Base-by-base conservation (phyloP, 1,284 basidiomycete species). In the Ceratobasidium sp. region DNA sequence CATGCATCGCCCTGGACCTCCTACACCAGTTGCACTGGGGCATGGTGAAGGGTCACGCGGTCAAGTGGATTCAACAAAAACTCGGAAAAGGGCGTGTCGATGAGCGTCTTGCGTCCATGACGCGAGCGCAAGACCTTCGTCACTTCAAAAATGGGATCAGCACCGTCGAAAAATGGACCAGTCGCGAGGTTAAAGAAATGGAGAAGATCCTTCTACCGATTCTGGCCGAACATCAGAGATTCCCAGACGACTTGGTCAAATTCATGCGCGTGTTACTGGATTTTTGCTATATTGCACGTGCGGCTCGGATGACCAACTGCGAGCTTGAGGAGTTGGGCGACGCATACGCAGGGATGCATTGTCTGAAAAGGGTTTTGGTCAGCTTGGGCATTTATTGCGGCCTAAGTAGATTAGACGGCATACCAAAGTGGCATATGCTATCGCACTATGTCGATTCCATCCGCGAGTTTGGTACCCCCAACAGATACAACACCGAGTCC, bases 11-110 rank as follows among this genome's bases (percentile, higher is more conserved):
- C 1, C 80, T 79, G 4, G 79, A 82, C 57, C 69, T 81, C 35
- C 76, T 81, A 1, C 80, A 81, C 64, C 80, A 81, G 58, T 73
- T 81, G 0, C 78, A 81, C 73, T 79, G 81, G 58, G 80, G 80
- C 14, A 73, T 81, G 11, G 78, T 79, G 72, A 83, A 83, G 67
- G 77, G 77, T 66, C 76, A 78, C 38, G 23, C 41, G 2, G 13
- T 38, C 11, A 21, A 18, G 16, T 67, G 64, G 64, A 18, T 41
- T 14, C 35, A 54, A 28, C 30, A 26, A 6, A 38, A 54, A 28
- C 26, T 67, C 9, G 52, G 52, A 11, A 67, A 38, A 30, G 21
- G 16, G 21, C 9, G 44, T 16, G 7, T 67, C 13, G 43, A 67
- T 26, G 2, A 32, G 1, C 52, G 52, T 16, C 57, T 55, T 28